Conservation (phyloP, 371 early-diverging fungal genomes). For the Batrachochytrium dendrobatidis region DNA sequence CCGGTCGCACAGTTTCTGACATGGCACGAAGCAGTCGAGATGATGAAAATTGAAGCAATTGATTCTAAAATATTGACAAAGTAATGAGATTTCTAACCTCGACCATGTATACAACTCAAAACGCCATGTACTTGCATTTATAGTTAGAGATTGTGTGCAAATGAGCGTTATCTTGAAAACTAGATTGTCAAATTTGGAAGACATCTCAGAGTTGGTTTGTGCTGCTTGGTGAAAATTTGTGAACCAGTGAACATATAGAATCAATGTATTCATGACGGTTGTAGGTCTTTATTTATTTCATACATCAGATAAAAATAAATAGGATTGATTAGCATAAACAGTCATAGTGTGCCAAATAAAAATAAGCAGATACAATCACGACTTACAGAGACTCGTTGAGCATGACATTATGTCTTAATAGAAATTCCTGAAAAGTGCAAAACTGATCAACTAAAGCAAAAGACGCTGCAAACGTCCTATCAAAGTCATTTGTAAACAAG, state of each 20-base stretch:
- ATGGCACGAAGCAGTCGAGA: background rate
- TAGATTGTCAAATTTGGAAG: background rate
- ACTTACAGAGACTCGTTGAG: conserved; percentile 1
- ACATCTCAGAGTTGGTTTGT: background rate
- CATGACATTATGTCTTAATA: background rate
- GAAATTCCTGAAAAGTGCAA: background rate
- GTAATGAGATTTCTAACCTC: background rate
- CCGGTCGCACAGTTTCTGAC: background rate
- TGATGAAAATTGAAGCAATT: background rate
- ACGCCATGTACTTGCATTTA: background rate
- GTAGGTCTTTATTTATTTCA: background rate
- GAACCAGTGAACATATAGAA: background rate
- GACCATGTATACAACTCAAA: background rate
- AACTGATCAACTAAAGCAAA: background rate
- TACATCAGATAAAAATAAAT: background rate
- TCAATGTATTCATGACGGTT: background rate
- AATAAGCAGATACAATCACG: background rate
- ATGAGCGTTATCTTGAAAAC: background rate
- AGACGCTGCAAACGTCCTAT: background rate
- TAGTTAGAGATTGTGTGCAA: background rate
- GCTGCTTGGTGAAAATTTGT: background rate
- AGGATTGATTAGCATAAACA: background rate
- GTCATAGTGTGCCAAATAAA: too few species aligned
- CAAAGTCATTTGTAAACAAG: background rate
- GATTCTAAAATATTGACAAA: background rate